phyloP scores from a whole-genome alignment of 2,329 filamentous ascomycete genomes.

The Aspergillus sp. region DNA sequence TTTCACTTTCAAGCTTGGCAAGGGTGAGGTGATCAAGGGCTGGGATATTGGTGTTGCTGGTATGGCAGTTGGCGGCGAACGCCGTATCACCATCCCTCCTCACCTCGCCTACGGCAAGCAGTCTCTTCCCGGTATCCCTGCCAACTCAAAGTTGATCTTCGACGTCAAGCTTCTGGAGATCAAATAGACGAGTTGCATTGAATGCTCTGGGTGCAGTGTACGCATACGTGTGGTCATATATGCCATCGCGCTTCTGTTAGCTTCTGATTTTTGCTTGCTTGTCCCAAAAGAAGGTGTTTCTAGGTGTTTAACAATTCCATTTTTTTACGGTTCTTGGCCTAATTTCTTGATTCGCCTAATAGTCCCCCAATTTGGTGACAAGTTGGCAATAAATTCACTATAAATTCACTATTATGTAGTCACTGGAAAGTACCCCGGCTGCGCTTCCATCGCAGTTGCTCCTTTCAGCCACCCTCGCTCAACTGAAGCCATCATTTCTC shows the following conservation, averaged over 20 bases:
- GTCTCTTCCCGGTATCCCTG: conserved; percentile 80
- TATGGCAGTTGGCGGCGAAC: conserved; percentile 92
- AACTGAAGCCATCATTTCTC: neutral
- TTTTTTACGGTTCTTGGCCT: neutral
- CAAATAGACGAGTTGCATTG: conserved; percentile 61
- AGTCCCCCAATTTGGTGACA: neutral
- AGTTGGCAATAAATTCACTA: neutral
- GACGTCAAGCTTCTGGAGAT: conserved; percentile 86
- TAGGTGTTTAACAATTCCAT: conserved; percentile 34
- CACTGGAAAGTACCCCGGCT: neutral
- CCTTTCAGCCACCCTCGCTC: neutral
- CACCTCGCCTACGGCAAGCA: conserved; percentile 88
- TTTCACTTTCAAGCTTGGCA: conserved; percentile 92
- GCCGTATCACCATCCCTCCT: conserved; percentile 86
- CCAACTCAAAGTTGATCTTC: conserved; percentile 89
- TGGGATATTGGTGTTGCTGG: conserved; percentile 95
- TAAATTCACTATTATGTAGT: neutral
- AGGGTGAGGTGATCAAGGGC: conserved; percentile 96
- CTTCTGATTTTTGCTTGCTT: conserved; percentile 17
- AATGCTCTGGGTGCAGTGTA: neutral
- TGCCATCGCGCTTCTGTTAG: conserved; percentile 6
- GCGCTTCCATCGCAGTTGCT: neutral
- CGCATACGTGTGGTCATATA: conserved; percentile 3
- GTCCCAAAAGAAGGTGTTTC: conserved; percentile 27
- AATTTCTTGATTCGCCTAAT: neutral